Evolutionary conservation across 2,329 filamentous ascomycete genomes (phyloP).

Genomic region (Trichoderma endophyticum): DNA sequence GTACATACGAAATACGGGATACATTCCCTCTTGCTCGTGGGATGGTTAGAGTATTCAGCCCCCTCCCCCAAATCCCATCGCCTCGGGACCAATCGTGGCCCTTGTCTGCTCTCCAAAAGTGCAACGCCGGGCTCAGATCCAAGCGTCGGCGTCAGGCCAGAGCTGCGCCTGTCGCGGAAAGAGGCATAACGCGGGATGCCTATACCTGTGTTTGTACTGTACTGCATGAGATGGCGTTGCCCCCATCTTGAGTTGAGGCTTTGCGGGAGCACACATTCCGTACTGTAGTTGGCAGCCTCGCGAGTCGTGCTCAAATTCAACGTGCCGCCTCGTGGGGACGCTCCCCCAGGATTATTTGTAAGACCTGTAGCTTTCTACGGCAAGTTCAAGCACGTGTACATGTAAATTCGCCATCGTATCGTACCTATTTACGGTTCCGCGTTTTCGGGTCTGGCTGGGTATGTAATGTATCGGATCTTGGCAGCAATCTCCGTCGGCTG

Average conservation of each 20-base stretch:
- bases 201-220: not conserved
- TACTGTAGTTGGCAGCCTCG: not conserved
- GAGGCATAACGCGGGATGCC: not conserved
- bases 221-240: not conserved
- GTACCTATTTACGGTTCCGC: not conserved
- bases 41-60: not conserved
- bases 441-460: not conserved
- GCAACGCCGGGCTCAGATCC: not conserved
- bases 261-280: not conserved
- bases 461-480: not conserved
- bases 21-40: not conserved
- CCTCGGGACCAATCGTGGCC: constrained; percentile 7
- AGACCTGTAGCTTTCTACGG: not conserved
- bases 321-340: not conserved
- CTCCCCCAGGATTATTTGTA: not conserved
- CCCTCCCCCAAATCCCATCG: not conserved
- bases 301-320: not conserved
- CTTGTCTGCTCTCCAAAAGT: constrained; percentile 5
- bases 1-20: not conserved
- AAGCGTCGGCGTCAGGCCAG: not conserved
- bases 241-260: not conserved
- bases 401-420: not conserved
- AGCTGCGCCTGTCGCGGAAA: not conserved
- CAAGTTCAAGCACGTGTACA: not conserved
- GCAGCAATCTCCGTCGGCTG: not conserved